Percentiles rank a stretch among this genome's conserved stretches.
phyloP scores from a whole-genome alignment of 1,139 yeast species.

The Yamadazyma sp. region DNA sequence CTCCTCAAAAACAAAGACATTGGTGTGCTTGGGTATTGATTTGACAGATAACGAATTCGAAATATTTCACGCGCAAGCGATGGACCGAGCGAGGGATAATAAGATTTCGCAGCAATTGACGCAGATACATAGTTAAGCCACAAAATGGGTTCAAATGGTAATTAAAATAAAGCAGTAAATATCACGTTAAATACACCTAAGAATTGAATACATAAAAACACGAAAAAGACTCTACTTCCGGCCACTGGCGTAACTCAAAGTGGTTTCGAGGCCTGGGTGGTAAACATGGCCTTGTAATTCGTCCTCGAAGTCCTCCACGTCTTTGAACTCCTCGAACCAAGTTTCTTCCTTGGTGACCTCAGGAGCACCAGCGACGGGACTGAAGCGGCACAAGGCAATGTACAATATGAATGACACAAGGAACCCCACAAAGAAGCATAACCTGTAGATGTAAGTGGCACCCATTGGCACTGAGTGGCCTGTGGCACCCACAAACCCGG shows the following conservation, averaged over 20 bases:
- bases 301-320: constrained; percentile 64
- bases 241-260: constrained; percentile 15
- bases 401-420: constrained; percentile 54
- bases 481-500: constrained; percentile 84
- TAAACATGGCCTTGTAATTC: constrained; percentile 37
- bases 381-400: constrained; percentile 46
- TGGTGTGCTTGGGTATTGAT: too few species aligned
- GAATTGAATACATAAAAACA: background rate
- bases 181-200: background rate
- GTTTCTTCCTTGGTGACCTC: constrained; percentile 48
- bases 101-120: background rate
- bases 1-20: too few species aligned
- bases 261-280: constrained; percentile 22
- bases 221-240: constrained; percentile 3
- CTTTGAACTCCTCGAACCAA: constrained; percentile 63
- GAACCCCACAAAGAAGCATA: constrained; percentile 79
- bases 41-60: too few species aligned
- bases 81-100: background rate
- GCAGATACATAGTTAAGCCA: background rate
- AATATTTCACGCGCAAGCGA: background rate
- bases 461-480: constrained; percentile 69
- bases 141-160: background rate
- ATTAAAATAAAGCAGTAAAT: background rate
- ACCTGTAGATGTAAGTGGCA: constrained; percentile 68
- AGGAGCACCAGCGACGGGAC: constrained; percentile 65